These are phyloP conservation scores for Beauveria sp. DNA, from an alignment of 2,329 filamentous ascomycete genomes.

Conservation along the genomic window DNA sequence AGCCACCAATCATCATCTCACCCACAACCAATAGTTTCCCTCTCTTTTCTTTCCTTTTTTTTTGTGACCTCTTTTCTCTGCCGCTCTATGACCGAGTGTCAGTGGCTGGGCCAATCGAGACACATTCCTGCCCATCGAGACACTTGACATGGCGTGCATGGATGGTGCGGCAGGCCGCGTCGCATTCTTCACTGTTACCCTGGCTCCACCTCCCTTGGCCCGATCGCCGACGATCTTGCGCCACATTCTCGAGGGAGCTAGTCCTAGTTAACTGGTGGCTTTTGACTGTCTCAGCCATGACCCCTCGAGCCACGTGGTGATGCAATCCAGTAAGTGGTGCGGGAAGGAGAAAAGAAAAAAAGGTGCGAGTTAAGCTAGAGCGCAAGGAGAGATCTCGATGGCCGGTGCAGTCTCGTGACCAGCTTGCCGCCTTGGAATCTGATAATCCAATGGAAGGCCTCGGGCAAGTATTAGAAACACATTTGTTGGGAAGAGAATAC, in stretches of 20 bases:
- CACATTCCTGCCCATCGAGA: conserved; percentile 1
- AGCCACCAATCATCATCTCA: neutral
- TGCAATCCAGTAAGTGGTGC: conserved; percentile 1
- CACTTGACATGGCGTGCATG: neutral
- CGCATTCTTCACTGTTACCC: conserved; percentile 1
- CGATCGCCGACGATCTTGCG: neutral
- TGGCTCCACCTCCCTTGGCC: neutral
- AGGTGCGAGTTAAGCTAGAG: neutral
- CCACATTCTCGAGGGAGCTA: too few species aligned
- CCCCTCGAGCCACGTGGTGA: neutral
- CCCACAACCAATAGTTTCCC: neutral
- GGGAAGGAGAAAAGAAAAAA: neutral
- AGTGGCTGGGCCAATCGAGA: conserved; percentile 1
- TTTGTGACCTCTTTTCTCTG: neutral
- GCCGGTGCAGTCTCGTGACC: too few species aligned
- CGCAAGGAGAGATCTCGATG: neutral
- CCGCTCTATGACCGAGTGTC: neutral
- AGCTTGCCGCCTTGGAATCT: neutral
- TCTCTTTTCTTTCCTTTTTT: neutral
- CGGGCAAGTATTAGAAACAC: too few species aligned
- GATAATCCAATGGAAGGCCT: neutral
- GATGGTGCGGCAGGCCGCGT: neutral
- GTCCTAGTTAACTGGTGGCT: neutral
- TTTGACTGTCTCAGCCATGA: neutral
- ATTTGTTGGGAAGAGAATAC: neutral